Percentiles rank a stretch among this genome's conserved stretches.
Evolutionary conservation across 495 filamentous ascomycete species (phyloP).

Genomic region (Penicillium fimorum): DNA sequence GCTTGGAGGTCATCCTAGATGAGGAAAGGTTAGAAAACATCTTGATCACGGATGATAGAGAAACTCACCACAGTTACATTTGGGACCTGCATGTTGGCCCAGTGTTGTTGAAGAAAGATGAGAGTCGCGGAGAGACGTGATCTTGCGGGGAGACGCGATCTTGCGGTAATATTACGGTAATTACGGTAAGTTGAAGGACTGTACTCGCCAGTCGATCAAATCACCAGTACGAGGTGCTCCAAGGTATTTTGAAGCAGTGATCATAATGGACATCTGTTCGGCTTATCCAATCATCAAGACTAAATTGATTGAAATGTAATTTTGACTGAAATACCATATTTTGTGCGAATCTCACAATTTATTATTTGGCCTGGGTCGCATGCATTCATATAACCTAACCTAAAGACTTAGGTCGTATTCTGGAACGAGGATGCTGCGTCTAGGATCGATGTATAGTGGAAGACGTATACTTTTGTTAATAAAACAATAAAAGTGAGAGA

Average conservation of each 20-base stretch:
- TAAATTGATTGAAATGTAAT: neutral
- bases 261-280: neutral
- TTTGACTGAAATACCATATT: neutral
- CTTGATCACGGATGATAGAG: constrained; percentile 1
- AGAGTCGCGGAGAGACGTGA: constrained; percentile 14
- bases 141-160: constrained; percentile 13
- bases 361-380: neutral
- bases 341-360: neutral
- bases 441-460: too few species aligned
- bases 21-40: constrained; percentile 3
- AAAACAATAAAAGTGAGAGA: too few species aligned
- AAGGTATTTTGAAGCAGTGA: neutral
- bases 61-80: constrained; percentile 53
- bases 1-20: constrained; percentile 66
- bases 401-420: too few species aligned
- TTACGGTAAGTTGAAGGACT: neutral
- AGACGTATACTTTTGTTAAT: too few species aligned
- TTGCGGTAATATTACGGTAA: constrained; percentile 17
- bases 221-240: neutral
- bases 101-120: constrained; percentile 5
- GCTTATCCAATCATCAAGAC: neutral
- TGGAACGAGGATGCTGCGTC: too few species aligned
- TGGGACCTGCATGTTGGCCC: constrained; percentile 31
- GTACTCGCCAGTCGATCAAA: too few species aligned
- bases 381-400: too few species aligned